Evolutionary conservation across 306 rosid genomes (phyloP), one percentile per base, ranked within the genome.

Genomic region (Lotus japonicus): DNA sequence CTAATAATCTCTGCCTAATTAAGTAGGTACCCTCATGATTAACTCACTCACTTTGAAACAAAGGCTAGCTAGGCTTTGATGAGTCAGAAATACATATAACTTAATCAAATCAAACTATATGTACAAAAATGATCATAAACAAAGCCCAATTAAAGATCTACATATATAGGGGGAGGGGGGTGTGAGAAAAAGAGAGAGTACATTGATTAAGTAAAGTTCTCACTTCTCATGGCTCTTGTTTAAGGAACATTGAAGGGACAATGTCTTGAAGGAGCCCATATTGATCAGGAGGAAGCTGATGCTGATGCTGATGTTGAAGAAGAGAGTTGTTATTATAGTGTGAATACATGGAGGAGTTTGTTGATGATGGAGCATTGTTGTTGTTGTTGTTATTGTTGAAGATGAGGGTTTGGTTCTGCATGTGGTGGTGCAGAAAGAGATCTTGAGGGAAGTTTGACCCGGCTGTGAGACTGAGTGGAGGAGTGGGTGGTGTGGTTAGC

Each of bases 261-360:
- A 87, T 72, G 66, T 90, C 97, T 73, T 90, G 97, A 59, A 90
- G 76, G n/a, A 87, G 88, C 5, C 92, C 97, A 8, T 74, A 79
- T 49, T 81, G 23, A 44, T 66, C 88, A 26, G 43, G 42, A 31
- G 82, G 57, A 12, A 77, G 70, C 42, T 70, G 81, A 33, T 66
- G 21, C 2, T 85, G 73, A 66, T 69, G 6, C 33, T 60, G 73
- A 66, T 69, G 6, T 5, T 60, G 15, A 67, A 68, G 71, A 49
- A 59, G 65, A 21, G 58, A 67, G 63, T 48, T 72, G 66, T 57
- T 53, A n/a, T n/a, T n/a, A n/a, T n/a, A n/a, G n/a, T n/a, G n/a
- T n/a, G n/a, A n/a, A n/a, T n/a, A n/a, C n/a, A n/a, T n/a, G n/a
- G n/a, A n/a, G n/a, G n/a, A n/a, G n/a, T n/a, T n/a, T 58, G 62